These are phyloP conservation scores for Casaregolazyma suthepensis DNA, from an alignment of 1,139 yeast species.

Conservation along the genomic window DNA sequence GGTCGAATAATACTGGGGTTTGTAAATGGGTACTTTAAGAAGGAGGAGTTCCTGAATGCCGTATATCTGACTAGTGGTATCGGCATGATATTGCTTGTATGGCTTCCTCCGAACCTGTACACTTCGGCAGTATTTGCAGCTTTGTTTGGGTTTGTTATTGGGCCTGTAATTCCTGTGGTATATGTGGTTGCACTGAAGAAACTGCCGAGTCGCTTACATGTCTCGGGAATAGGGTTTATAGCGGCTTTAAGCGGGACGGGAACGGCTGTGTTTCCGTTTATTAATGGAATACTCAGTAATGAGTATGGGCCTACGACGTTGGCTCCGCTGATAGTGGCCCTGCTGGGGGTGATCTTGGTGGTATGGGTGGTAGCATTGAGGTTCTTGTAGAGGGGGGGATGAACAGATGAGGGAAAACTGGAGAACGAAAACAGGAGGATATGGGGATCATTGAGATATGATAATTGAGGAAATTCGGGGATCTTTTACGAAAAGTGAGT, in stretches of 20 bases:
- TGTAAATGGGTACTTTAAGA: slow-evolving; percentile 23
- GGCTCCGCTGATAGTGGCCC: slow-evolving; percentile 12
- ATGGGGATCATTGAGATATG: background rate
- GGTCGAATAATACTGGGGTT: slow-evolving; percentile 47
- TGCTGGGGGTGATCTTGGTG: slow-evolving; percentile 11
- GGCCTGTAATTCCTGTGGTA: slow-evolving; percentile 75
- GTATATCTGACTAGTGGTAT: slow-evolving; percentile 18
- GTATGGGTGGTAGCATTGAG: slow-evolving; percentile 9
- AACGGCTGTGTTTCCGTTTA: slow-evolving; percentile 43
- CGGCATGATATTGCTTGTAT: slow-evolving; percentile 19
- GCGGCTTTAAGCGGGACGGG: slow-evolving; percentile 78
- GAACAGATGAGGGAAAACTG: too few relatives aligned
- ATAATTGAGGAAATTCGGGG: background rate
- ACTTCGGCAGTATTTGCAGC: slow-evolving; percentile 38
- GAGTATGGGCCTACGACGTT: slow-evolving; percentile 13
- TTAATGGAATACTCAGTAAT: slow-evolving; percentile 25
- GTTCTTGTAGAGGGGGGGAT: background rate
- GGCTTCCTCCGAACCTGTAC: slow-evolving; percentile 22
- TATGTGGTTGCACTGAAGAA: slow-evolving; percentile 56
- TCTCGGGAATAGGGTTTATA: slow-evolving; percentile 64
- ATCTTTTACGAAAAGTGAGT: too few relatives aligned
- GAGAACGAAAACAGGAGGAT: too few relatives aligned
- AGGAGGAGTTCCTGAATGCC: slow-evolving; percentile 20
- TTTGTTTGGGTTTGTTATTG: slow-evolving; percentile 58
- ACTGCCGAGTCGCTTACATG: slow-evolving; percentile 54